Percentiles rank a stretch among this genome's conserved stretches.
phyloP scores from a whole-genome alignment of 1,284 basidiomycete species.

The Porogramme epimiltina region DNA sequence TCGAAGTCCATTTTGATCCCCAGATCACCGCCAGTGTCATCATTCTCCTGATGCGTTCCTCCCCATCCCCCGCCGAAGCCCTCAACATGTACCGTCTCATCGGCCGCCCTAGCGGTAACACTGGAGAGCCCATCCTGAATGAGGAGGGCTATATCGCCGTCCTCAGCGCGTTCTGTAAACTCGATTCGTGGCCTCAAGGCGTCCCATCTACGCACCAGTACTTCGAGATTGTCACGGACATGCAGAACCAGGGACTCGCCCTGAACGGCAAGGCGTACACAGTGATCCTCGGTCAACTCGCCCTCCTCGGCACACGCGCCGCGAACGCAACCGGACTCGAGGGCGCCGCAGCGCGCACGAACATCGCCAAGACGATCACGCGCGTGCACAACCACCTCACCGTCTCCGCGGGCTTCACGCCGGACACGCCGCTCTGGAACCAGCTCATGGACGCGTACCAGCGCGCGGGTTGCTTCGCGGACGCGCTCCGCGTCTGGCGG shows the following conservation, averaged over 20 bases:
- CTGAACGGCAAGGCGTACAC: slow-evolving; percentile 71
- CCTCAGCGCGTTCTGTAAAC: slow-evolving; percentile 61
- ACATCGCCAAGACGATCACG: slow-evolving; percentile 54
- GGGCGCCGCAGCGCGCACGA: slow-evolving; percentile 29
- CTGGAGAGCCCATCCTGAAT: slow-evolving; percentile 44
- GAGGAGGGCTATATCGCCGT: slow-evolving; percentile 61
- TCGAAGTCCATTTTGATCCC: slow-evolving; percentile 35
- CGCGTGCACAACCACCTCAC: slow-evolving; percentile 80
- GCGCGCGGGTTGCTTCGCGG: slow-evolving; percentile 66
- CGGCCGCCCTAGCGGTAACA: slow-evolving; percentile 33
- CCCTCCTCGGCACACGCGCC: slow-evolving; percentile 41
- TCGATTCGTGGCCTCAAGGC: slow-evolving; percentile 38
- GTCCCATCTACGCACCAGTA: slow-evolving; percentile 50
- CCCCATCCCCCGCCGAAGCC: slow-evolving; percentile 56
- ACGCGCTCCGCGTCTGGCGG: slow-evolving; percentile 84
- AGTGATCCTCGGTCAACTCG: slow-evolving; percentile 64
- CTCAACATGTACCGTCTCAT: slow-evolving; percentile 58
- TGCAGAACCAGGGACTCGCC: slow-evolving; percentile 67
- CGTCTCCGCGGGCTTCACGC: slow-evolving; percentile 74
- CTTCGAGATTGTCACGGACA: slow-evolving; percentile 82
- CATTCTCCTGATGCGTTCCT: slow-evolving; percentile 60
- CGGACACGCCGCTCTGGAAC: slow-evolving; percentile 81
- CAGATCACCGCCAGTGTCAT: slow-evolving; percentile 53
- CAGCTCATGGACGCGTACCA: slow-evolving; percentile 91
- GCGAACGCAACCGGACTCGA: slow-evolving; percentile 16